A percentile compares a stretch with the other conserved stretches of the same genome.
Evolutionary conservation across 306 rosid species (phyloP).

Genomic region (Cucurbita ficifolia): DNA sequence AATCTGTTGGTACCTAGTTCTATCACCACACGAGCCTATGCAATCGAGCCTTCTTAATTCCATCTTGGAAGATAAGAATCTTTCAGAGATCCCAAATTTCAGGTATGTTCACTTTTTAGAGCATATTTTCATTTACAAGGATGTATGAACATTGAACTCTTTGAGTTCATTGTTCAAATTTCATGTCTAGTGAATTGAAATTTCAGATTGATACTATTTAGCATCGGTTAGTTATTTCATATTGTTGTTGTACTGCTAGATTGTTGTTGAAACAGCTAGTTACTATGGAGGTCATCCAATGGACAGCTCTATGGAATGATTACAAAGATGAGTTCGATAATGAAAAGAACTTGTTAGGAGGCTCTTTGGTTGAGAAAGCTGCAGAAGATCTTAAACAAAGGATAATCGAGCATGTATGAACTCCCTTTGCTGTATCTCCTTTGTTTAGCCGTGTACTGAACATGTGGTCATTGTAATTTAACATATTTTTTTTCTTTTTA

Average conservation of each 20-base stretch:
- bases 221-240: not conserved
- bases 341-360: constrained; percentile 60
- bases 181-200: not conserved
- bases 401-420: constrained; percentile 78
- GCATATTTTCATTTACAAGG: not conserved
- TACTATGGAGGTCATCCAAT: constrained; percentile 87
- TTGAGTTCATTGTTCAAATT: not conserved
- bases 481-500: constrained; percentile 13
- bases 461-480: not conserved
- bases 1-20: constrained; percentile 81
- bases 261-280: constrained; percentile 68
- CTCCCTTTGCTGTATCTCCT: not conserved
- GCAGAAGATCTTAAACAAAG: constrained; percentile 79
- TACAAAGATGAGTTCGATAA: constrained; percentile 69
- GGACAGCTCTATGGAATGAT: constrained; percentile 70
- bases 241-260: constrained; percentile 14
- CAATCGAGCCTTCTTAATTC: constrained; percentile 92
- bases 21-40: constrained; percentile 76
- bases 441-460: not conserved
- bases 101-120: constrained; percentile 20
- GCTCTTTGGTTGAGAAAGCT: constrained; percentile 57
- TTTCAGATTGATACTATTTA: not conserved
- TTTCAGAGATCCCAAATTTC: constrained; percentile 60
- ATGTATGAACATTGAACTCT: not conserved
- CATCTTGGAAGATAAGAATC: constrained; percentile 78